Conservation (phyloP, 495 filamentous ascomycete species). For the Xylona heveae region DNA sequence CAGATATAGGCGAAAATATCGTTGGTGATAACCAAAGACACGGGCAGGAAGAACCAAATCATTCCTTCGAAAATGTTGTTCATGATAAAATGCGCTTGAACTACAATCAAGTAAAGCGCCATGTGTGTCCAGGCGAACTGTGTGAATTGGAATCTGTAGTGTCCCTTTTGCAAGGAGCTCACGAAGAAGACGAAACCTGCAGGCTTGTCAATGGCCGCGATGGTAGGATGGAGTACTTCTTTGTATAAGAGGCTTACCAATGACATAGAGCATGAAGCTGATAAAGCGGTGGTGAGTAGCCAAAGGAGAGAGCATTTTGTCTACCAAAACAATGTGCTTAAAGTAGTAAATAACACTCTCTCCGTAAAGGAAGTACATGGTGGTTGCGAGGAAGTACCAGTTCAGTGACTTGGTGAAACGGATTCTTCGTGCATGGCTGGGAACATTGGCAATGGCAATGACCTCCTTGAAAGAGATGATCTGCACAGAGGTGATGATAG, state of each 20-base stretch:
- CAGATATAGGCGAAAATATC: slow-evolving; percentile 98
- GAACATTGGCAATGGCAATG: slow-evolving; percentile 90
- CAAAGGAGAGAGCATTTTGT: slow-evolving; percentile 75
- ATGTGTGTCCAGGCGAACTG: slow-evolving; percentile 99
- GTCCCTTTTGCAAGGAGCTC: slow-evolving; percentile 79
- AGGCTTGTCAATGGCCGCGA: too few relatives aligned
- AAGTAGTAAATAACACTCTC: slow-evolving; percentile 99
- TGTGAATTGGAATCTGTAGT: slow-evolving; percentile 95
- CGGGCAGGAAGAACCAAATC: slow-evolving; percentile 99
- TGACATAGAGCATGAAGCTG: slow-evolving; percentile 90
- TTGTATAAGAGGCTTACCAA: slow-evolving; percentile 37
- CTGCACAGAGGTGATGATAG: slow-evolving; percentile 76
- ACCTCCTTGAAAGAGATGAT: slow-evolving; percentile 99
- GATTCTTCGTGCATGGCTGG: slow-evolving; percentile 72
- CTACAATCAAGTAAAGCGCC: slow-evolving; percentile 92
- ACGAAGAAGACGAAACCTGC: slow-evolving; percentile 98
- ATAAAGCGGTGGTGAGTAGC: slow-evolving; percentile 98
- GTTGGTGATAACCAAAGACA: slow-evolving; percentile 88
- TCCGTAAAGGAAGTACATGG: slow-evolving; percentile 98
- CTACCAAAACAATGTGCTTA: slow-evolving; percentile 93
- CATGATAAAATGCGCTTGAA: slow-evolving; percentile 98
- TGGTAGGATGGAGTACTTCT: slow-evolving; percentile 7
- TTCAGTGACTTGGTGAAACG: slow-evolving; percentile 90
- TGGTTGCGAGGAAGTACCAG: slow-evolving; percentile 97
- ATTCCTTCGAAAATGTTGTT: slow-evolving; percentile 99